Percentiles rank a stretch among this genome's conserved stretches.
Conservation (phyloP, 139 green algal genomes). For the Chlorella sorokiniana region DNA sequence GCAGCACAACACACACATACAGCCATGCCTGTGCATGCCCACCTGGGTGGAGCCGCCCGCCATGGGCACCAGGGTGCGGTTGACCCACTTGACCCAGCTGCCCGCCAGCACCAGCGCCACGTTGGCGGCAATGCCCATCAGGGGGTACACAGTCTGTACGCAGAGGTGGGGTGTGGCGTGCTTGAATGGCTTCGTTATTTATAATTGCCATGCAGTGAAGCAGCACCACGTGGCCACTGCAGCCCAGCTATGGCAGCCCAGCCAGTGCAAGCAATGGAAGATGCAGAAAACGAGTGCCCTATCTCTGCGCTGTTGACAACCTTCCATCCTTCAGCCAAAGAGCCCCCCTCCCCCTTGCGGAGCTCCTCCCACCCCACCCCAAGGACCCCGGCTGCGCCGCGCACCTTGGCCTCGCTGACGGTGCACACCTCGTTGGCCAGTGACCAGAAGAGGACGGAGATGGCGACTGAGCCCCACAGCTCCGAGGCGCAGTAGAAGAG, state of each 20-base stretch:
- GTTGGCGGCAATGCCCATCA: slow-evolving; percentile 84
- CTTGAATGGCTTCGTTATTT: background rate
- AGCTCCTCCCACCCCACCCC: no score
- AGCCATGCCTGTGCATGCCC: background rate
- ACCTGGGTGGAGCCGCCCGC: slow-evolving; percentile 35
- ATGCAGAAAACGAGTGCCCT: no score
- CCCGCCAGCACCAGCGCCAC: slow-evolving; percentile 68
- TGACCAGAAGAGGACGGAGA: slow-evolving; percentile 87
- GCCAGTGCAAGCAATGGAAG: no score
- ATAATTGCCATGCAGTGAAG: no score
- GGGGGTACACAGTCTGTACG: slow-evolving; percentile 74
- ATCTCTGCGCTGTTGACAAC: no score
- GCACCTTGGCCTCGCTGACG: slow-evolving; percentile 51
- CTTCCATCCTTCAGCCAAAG: no score
- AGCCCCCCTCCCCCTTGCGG: no score
- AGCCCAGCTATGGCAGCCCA: no score
- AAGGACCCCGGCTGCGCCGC: no score
- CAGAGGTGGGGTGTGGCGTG: background rate
- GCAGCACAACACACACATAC: background rate
- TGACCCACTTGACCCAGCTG: slow-evolving; percentile 68
- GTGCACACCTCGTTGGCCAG: slow-evolving; percentile 69
- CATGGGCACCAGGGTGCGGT: slow-evolving; percentile 31
- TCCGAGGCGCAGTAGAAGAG: slow-evolving; percentile 87
- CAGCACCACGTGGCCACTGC: no score
- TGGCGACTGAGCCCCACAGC: slow-evolving; percentile 87